Base-by-base conservation (phyloP, 768 basidiomycete species). In the Psilocybe tampanensis region DNA sequence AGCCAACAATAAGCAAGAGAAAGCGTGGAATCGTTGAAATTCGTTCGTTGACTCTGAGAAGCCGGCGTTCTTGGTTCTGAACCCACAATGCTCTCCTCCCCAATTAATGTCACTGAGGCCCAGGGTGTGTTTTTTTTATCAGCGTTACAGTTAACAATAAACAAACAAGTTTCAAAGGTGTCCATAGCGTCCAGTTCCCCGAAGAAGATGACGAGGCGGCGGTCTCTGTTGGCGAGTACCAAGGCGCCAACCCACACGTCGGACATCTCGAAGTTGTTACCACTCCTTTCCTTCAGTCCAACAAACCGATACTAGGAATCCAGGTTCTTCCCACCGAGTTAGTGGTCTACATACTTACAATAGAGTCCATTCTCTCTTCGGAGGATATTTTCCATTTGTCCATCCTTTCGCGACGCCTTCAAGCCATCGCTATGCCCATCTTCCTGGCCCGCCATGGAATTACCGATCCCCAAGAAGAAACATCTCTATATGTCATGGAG, bases 261-360 rank as follows among this genome's bases (percentile, higher is more conserved):
- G 21, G 8, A 44, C 21, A 18, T 44, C n/a, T n/a, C n/a, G n/a
- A n/a, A n/a, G 19, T 44, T 22, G 8, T 5, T 23, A 19, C 5
- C 21, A 9, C 8, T 45, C 24, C 21, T 22, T 7, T 24, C n/a
- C 29, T 18, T 8, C 23, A 33, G 2, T 32, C 17, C 41, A 4
- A 18, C 23, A n/a, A 7, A 33, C 33, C 52, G 11, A 44, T 33
- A 12, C n/a, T n/a, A n/a, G 24, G 21, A 23, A 23, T 64, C 7
- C 47, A 59, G 23, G 59, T 61, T 29, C 54, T 67, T 13, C 66
- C 66, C 11, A 65, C 42, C 44, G 66, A 67, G 39, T 41, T 67
- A 18, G 50, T 67, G 1, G 22, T 64, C 19, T 44, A 60, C 8
- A 60, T 67, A 15, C 44, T 67, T 9, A 53, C 54, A 13, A n/a